phyloP scores from a whole-genome alignment of 208 protist genomes.

The Wallacemonas rigidus region DNA sequence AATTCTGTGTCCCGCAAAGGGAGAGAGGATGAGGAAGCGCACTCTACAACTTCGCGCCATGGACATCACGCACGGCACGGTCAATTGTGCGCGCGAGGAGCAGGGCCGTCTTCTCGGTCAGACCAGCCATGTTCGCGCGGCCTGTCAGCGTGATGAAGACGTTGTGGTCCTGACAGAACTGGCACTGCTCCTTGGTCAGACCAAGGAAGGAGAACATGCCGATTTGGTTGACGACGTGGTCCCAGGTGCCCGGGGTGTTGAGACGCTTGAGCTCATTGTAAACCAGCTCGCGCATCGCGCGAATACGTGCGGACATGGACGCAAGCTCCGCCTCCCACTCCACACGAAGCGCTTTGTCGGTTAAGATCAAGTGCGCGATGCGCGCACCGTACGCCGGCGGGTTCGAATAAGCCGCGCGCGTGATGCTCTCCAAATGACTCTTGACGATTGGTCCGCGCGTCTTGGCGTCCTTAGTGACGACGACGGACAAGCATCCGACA shows the following conservation, averaged over 20 bases:
- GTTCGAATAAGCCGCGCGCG: constrained; percentile 94
- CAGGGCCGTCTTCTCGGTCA: constrained; percentile 60
- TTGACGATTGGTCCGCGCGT: constrained; percentile 67
- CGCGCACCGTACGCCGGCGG: constrained; percentile 96
- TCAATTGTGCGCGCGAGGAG: constrained; percentile 71
- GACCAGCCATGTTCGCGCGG: constrained; percentile 83
- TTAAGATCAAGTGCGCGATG: constrained; percentile 93
- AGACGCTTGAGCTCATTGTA: constrained; percentile 70
- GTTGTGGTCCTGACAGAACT: constrained; percentile 62
- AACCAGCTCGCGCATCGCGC: constrained; percentile 75
- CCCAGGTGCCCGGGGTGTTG: constrained; percentile 91
- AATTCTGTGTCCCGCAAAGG: not conserved
- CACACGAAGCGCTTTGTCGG: constrained; percentile 62
- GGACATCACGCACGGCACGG: constrained; percentile 48
- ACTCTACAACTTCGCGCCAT: constrained; percentile 10
- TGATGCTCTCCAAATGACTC: constrained; percentile 78
- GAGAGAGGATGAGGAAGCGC: not conserved
- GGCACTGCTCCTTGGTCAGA: constrained; percentile 86
- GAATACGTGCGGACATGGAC: constrained; percentile 85
- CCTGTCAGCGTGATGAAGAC: constrained; percentile 76
- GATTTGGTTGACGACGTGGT: constrained; percentile 96
- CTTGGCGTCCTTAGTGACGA: constrained; percentile 59
- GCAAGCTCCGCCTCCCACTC: constrained; percentile 94
- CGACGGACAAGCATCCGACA: constrained; percentile 89
- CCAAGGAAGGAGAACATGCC: constrained; percentile 99